A percentile compares a stretch with the other conserved stretches of the same genome.
Conservation (phyloP, 768 basidiomycete genomes). For the Mycena venus region DNA sequence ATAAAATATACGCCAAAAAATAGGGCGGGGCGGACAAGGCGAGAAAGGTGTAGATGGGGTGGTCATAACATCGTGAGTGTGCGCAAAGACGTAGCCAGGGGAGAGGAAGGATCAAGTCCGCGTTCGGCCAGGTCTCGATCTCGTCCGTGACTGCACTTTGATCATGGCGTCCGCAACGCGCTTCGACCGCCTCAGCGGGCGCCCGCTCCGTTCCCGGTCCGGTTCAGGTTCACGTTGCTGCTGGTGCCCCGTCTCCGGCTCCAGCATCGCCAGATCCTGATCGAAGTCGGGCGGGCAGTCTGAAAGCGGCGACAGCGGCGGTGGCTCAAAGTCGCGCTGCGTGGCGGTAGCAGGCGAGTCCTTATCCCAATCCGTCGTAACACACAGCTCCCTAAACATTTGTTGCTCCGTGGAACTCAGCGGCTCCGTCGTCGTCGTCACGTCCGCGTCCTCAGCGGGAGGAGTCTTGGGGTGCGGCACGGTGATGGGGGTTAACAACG, state of each 20-base stretch:
- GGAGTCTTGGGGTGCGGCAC: background rate
- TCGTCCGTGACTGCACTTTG: slow-evolving; percentile 60
- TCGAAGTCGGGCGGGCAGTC: background rate
- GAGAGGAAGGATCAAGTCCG: slow-evolving; percentile 37
- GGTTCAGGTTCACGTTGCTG: too few relatives aligned
- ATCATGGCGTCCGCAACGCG: slow-evolving; percentile 71
- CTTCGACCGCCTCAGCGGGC: slow-evolving; percentile 72
- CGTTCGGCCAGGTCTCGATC: slow-evolving; percentile 48
- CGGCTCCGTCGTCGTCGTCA: slow-evolving; percentile 64
- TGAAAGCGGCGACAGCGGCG: slow-evolving; percentile 32
- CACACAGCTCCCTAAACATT: slow-evolving; percentile 76
- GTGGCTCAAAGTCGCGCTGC: background rate
- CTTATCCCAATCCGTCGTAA: slow-evolving; percentile 67
- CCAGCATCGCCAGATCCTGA: background rate
- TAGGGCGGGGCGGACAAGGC: slow-evolving; percentile 23
- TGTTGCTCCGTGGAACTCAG: slow-evolving; percentile 79
- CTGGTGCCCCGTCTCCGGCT: too few relatives aligned
- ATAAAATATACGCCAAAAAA: slow-evolving; percentile 35
- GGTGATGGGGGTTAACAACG: slow-evolving; percentile 4
- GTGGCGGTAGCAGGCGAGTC: background rate
- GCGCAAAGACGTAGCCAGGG: background rate
- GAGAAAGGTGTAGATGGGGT: slow-evolving; percentile 17
- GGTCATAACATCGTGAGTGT: slow-evolving; percentile 10
- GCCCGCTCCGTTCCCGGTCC: slow-evolving; percentile 37
- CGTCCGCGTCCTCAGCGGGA: background rate